Conservation (phyloP, 768 basidiomycete species). For the Tulasnella sp. region DNA sequence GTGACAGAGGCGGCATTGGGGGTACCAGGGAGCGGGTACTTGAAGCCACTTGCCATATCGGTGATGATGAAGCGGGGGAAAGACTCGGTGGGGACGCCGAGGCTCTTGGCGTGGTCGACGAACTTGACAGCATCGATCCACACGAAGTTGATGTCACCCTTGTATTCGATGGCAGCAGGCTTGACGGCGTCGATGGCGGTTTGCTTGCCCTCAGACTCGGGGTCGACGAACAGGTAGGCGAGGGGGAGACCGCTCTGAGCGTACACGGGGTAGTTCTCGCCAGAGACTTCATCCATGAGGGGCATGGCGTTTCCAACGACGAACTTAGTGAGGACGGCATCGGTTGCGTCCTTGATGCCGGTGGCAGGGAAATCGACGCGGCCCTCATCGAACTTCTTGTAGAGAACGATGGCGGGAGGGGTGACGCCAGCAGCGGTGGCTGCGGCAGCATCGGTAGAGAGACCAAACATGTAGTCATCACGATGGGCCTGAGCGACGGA, state of each 20-base stretch:
- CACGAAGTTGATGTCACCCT: slow-evolving; percentile 89
- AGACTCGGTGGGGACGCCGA: slow-evolving; percentile 73
- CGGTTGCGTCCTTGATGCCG: slow-evolving; percentile 36
- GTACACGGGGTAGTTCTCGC: slow-evolving; percentile 86
- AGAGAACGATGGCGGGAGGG: slow-evolving; percentile 79
- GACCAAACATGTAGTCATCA: slow-evolving; percentile 88
- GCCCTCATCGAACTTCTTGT: slow-evolving; percentile 87
- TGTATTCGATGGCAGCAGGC: slow-evolving; percentile 70
- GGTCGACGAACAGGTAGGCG: slow-evolving; percentile 90
- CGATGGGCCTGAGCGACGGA: slow-evolving; percentile 76
- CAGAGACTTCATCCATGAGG: slow-evolving; percentile 80
- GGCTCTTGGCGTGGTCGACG: slow-evolving; percentile 86
- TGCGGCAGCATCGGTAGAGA: slow-evolving; percentile 58
- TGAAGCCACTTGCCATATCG: slow-evolving; percentile 69
- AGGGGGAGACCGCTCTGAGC: slow-evolving; percentile 74
- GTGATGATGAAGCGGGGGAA: slow-evolving; percentile 96
- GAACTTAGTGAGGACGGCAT: slow-evolving; percentile 62
- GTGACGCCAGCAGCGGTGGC: slow-evolving; percentile 61
- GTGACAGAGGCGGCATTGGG: slow-evolving; percentile 48
- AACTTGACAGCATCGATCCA: slow-evolving; percentile 96
- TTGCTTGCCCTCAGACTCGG: slow-evolving; percentile 48
- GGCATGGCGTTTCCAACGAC: slow-evolving; percentile 77
- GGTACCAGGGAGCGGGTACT: slow-evolving; percentile 71
- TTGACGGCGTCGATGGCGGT: slow-evolving; percentile 53
- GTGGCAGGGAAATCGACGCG: slow-evolving; percentile 55